phyloP scores from a whole-genome alignment of 2,329 filamentous ascomycete species.

The Graphilbum ipis-grandicollis region DNA sequence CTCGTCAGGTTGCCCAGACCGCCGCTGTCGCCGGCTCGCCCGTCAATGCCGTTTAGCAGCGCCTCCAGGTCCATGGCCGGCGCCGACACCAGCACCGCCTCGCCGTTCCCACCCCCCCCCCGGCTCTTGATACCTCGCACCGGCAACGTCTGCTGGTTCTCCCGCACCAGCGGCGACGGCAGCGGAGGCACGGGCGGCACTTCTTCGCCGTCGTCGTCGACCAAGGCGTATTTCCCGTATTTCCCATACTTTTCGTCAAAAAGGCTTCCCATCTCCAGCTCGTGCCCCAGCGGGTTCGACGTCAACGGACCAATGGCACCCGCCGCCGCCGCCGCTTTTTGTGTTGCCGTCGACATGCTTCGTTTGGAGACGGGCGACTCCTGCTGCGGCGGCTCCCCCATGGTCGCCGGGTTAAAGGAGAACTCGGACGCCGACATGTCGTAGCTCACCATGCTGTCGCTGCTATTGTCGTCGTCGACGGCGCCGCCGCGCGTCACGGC shows the following conservation, averaged over 20 bases:
- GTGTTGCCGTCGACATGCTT: too few species aligned
- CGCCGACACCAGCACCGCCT: constrained; percentile 7
- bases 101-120: constrained; percentile 19
- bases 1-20: constrained; percentile 26
- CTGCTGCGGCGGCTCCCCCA: too few species aligned
- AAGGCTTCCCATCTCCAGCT: too few species aligned
- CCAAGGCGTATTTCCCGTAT: background rate
- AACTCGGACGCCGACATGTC: constrained; percentile 50
- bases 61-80: constrained; percentile 28
- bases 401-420: constrained; percentile 34
- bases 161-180: constrained; percentile 16
- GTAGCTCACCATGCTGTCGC: constrained; percentile 55
- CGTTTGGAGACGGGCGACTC: background rate
- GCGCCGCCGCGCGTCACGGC: constrained; percentile 17
- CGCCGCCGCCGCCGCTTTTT: too few species aligned
- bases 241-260: background rate
- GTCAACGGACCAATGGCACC: constrained; percentile 18
- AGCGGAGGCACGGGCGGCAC: constrained; percentile 41
- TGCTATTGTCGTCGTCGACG: constrained; percentile 34
- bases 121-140: constrained; percentile 20
- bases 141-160: constrained; percentile 5
- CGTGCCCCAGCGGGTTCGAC: constrained; percentile 21
- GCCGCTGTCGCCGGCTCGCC: constrained; percentile 25
- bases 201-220: constrained; percentile 14
- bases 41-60: constrained; percentile 32